Evolutionary conservation across 768 basidiomycete species (phyloP).

Genomic region (Paxillus involutus): DNA sequence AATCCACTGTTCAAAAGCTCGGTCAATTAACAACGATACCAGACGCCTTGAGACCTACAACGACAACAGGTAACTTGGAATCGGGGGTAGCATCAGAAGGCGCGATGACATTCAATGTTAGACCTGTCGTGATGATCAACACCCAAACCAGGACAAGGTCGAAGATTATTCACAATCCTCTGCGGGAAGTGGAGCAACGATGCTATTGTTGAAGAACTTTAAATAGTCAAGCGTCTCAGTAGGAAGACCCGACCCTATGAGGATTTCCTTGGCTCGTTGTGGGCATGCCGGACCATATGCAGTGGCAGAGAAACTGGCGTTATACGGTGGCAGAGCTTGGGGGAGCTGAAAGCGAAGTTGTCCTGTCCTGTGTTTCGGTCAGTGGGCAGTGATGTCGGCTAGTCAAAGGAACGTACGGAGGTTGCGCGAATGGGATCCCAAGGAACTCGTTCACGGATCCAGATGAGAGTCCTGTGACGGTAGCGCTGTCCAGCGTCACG

Average conservation of each 20-base stretch:
- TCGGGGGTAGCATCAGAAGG: no score
- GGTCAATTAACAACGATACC: no score
- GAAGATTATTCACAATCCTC: no score
- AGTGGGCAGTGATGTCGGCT: not conserved
- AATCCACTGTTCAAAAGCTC: no score
- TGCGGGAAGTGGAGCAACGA: slow-evolving; percentile 1
- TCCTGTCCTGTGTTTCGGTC: slow-evolving; percentile 21
- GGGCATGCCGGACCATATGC: slow-evolving; percentile 38
- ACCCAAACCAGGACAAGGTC: no score
- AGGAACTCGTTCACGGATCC: slow-evolving; percentile 32
- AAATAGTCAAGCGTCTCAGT: slow-evolving; percentile 18
- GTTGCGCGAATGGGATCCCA: slow-evolving; percentile 41
- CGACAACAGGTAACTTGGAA: no score
- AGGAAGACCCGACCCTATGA: slow-evolving; percentile 12
- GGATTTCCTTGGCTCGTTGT: slow-evolving; percentile 28
- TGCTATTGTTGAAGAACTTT: slow-evolving; percentile 28
- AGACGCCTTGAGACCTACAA: no score
- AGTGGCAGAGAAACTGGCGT: slow-evolving; percentile 33
- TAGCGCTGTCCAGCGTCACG: slow-evolving; percentile 28
- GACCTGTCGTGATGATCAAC: no score
- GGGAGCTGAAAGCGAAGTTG: slow-evolving; percentile 38
- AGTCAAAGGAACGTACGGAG: slow-evolving; percentile 30
- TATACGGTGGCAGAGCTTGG: slow-evolving; percentile 25
- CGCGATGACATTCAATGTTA: no score
- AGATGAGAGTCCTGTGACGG: slow-evolving; percentile 25